Evolutionary conservation across 768 basidiomycete genomes (phyloP).

Genomic region (Collybia sordida): DNA sequence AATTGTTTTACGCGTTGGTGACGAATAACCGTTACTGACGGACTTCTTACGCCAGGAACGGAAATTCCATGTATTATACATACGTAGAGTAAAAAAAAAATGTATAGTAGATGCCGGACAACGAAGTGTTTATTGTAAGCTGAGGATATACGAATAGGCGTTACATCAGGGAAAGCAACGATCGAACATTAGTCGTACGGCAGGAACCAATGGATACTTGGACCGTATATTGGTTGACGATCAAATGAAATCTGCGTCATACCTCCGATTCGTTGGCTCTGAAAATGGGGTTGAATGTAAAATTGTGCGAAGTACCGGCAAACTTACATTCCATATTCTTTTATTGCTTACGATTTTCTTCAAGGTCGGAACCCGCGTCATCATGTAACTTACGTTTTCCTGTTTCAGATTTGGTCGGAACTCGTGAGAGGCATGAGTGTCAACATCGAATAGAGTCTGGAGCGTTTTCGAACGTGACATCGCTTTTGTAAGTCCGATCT

Average conservation of each 20-base stretch:
- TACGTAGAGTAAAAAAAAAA: no score
- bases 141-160: no score
- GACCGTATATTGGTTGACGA: constrained; percentile 22
- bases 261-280: constrained; percentile 24
- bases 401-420: constrained; percentile 35
- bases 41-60: no score
- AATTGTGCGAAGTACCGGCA: background rate
- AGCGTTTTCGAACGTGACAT: constrained; percentile 36
- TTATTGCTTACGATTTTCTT: constrained; percentile 47
- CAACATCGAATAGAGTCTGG: constrained; percentile 44
- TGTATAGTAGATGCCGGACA: no score
- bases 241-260: constrained; percentile 26
- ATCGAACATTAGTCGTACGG: constrained; percentile 23
- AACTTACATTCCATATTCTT: constrained; percentile 52
- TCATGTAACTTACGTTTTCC: constrained; percentile 39
- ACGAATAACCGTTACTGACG: no score
- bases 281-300: background rate
- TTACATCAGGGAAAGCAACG: no score
- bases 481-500: constrained; percentile 33
- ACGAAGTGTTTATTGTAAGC: no score
- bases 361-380: constrained; percentile 37
- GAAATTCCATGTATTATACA: no score
- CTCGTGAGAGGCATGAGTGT: constrained; percentile 40
- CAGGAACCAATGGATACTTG: constrained; percentile 38
- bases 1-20: no score